Evolutionary conservation across 768 basidiomycete species (phyloP), one percentile per base, ranked within the genome.

Genomic region (Lanmaoa rubissima): DNA sequence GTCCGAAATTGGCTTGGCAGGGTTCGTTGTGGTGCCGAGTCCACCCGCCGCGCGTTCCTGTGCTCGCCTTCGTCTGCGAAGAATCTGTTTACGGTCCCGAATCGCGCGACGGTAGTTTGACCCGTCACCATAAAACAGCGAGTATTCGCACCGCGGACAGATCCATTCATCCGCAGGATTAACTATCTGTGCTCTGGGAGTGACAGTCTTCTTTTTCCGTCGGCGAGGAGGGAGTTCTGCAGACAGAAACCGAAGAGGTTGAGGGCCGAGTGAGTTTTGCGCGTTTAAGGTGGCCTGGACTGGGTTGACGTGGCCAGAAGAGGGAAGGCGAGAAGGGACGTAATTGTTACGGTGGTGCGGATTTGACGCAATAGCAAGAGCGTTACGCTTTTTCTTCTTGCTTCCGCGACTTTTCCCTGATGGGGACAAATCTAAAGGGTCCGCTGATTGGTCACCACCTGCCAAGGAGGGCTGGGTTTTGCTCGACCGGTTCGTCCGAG

Each of bases 301-400:
- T 28, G 72, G 55, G 66, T 69, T 75, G 45, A 69, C 64, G 48
- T 72, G 72, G 35, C 73, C 77, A 12, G 81, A 74, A 63, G 78
- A 70, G 4, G 92, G 87, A 51, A 92, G 74, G 16, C 92, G 80
- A 43, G 92, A 94, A 16, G 93, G 92, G 43, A 94, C 84, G 74
- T 94, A 98, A 76, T 98, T 98, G 67, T 89, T 81, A 55, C 95
- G 80, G 75, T 97, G 95, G 74, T 98, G 96, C 4, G 93, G 94
- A 68, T 98, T 97, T 51, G 91, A 90, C 44, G 92, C 93, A 70
- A 97, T 96, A 44, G 94, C 93, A 34, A 93, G 78, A 5, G 88
- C 88, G 48, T 88, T 88, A 48, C 93, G 83, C 75, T 97, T 98
- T 85, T 97, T 98, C 83, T 95, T 95, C 82, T 93, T 94, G 58